Evolutionary conservation across 1,139 yeast species (phyloP), one percentile per base, ranked within the genome.

Genomic region (Scheffersomyces insectosa): DNA sequence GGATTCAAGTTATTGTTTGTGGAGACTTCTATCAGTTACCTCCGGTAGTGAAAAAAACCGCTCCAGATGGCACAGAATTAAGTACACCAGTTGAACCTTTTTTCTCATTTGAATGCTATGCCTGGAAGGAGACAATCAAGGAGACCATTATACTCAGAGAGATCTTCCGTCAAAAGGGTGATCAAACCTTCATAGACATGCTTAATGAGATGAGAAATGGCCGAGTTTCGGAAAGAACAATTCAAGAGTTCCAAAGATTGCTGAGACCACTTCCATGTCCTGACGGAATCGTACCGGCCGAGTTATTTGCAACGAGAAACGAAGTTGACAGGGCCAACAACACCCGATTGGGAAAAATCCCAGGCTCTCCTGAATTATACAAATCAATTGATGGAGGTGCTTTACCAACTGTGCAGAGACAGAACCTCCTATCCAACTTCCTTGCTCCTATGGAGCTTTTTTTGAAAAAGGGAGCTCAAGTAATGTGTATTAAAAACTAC

Each of bases 21-120:
- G 97, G 97, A 3, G 97, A 90, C 62, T 89, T 90, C 62, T 90
- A 83, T 61, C 97, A 90, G 60, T 68, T 90, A 33, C 97, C 97
- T 0, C 97, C 97, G 0, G 96, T 90, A 2, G 62, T 59, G 45
- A 68, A 56, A 49, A 56, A 55, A 16, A 46, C 54, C 7, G 43
- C 59, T 38, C 50, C 53, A 16, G 69, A 62, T 31, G 68, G 68
- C 55, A 60, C 56, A 28, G 36, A 50, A 11, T 44, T 42, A 8
- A 53, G 52, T 25, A 32, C 27, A 23, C 14, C 27, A 7, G 39
- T 32, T 12, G 36, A 36, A 13, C 41, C 41, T 2, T 49, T 69
- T 45, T 91, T 88, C 66, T 86, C 96, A 9, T 93, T 93, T 63
- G 95, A 91, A 55, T 78, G 93, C 10, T 56, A 66, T 2, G 70